These are phyloP conservation scores for Tuctoria greenei DNA, from an alignment of 176 grass and related monocot genomes.

Conservation along the genomic window DNA sequence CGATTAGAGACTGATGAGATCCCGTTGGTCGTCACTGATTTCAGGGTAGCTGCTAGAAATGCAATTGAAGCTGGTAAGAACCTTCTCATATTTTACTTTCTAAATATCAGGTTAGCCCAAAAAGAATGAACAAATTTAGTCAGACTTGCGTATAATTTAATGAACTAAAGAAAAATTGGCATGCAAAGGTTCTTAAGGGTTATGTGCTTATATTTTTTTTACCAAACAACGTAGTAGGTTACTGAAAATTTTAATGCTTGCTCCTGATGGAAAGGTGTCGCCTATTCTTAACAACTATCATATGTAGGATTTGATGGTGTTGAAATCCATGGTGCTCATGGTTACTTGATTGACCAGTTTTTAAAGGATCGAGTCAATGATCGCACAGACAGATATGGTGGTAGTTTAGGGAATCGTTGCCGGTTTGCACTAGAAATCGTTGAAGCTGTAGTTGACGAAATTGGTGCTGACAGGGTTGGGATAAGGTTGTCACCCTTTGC, in stretches of 20 bases:
- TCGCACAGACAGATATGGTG: constrained; percentile 63
- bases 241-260: neutral
- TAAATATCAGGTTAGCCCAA: neutral
- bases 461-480: constrained; percentile 69
- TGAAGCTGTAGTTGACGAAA: constrained; percentile 60
- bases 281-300: neutral
- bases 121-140: neutral
- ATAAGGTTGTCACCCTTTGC: constrained; percentile 76
- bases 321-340: constrained; percentile 80
- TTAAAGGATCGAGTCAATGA: constrained; percentile 75
- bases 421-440: constrained; percentile 67
- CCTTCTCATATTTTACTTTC: neutral
- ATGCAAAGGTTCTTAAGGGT: neutral
- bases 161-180: neutral
- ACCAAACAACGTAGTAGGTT: neutral
- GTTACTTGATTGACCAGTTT: constrained; percentile 85
- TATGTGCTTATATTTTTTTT: neutral
- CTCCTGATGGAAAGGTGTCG: neutral
- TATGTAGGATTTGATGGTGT: constrained; percentile 82
- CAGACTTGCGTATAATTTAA: neutral
- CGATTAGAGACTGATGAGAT: constrained; percentile 54
- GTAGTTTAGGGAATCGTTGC: constrained; percentile 72
- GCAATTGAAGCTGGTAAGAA: constrained; percentile 59
- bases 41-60: constrained; percentile 64
- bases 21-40: constrained; percentile 51